Base-by-base conservation (phyloP, 1,284 basidiomycete species). In the Cryptococcus floricola region DNA sequence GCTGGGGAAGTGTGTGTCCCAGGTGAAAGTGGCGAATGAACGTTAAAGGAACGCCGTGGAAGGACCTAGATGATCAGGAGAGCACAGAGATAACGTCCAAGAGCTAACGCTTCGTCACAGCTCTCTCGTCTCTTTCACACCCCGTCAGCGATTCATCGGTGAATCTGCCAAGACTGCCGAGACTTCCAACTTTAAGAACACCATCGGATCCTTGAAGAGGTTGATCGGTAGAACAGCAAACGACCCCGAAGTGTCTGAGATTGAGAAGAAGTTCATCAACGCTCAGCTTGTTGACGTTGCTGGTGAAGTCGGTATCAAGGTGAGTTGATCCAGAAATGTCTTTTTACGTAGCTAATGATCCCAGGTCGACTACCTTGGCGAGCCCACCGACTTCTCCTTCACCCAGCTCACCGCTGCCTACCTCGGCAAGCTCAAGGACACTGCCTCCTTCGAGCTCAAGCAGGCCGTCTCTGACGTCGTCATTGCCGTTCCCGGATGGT, bases 141-240 rank as follows among this genome's bases (percentile, higher is more conserved):
- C 84, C 43, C 90, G 88, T 76, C 88, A 92, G 71, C 87, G 93
- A 61, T 78, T 86, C 50, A 88, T 96, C 71, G 93, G 93, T 63
- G 93, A 97, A 78, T 65, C 91, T 23, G 93, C 92, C 68, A 96
- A 96, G 81, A 96, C 90, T 1, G 89, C 93, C 65, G 93, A 97
- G 80, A 95, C 88, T n/a, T 93, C 91, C 65, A 96, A 96, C 80
- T 96, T 93, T 82, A 89, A 86, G 78, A 97, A 96, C 80, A 96
- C 93, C 41, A 82, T 94, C 71, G 93, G 93, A 48, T 87, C 85
- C 1, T 80, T 97, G 69, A 96, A 95, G 78, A 84, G 92, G 45
- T 82, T 96, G 52, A 81, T 93, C 66, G 92, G 92, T 12, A 83
- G 91, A 53, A 84, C 86, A 39, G 67, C 86, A 62, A 74, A 79